A percentile compares a stretch with the other conserved stretches of the same genome.
These are phyloP conservation scores for Hypholoma sublateritium DNA, from an alignment of 768 basidiomycete genomes.

Conservation along the genomic window DNA sequence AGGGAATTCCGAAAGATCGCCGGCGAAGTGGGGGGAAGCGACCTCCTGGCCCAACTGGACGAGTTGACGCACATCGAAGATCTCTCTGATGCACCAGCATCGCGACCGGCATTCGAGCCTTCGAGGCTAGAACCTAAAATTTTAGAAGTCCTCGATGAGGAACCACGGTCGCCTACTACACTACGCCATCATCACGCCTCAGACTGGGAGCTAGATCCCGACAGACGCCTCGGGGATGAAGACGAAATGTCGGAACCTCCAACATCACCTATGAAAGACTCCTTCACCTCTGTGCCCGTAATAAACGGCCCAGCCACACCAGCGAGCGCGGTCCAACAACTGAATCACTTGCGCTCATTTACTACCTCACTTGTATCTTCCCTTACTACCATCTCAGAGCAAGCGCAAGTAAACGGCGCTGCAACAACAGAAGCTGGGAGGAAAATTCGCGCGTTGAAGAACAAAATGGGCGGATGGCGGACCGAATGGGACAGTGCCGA, in stretches of 20 bases:
- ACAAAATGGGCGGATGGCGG: conserved; percentile 78
- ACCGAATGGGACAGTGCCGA: conserved; percentile 86
- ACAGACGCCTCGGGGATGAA: conserved; percentile 47
- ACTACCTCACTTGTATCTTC: conserved; percentile 76
- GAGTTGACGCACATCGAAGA: conserved; percentile 51
- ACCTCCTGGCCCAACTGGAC: conserved; percentile 69
- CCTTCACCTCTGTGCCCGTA: conserved; percentile 54
- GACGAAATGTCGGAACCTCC: conserved; percentile 45
- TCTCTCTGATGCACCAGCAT: conserved; percentile 35
- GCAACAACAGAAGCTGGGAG: conserved; percentile 84
- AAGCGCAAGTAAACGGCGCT: conserved; percentile 85
- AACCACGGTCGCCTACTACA: conserved; percentile 20
- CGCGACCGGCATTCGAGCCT: conserved; percentile 18
- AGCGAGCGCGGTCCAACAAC: conserved; percentile 58
- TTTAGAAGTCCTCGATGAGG: conserved; percentile 30
- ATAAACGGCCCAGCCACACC: conserved; percentile 54
- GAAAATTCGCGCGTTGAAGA: conserved; percentile 83
- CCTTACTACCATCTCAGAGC: conserved; percentile 78
- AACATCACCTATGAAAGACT: conserved; percentile 54
- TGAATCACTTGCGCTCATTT: conserved; percentile 69
- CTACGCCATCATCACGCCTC: conserved; percentile 28
- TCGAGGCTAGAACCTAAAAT: conserved; percentile 25
- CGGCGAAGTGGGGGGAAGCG: conserved; percentile 74
- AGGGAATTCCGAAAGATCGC: conserved; percentile 78
- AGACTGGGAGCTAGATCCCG: conserved; percentile 66